A percentile compares a stretch with the other conserved stretches of the same genome.
These are phyloP conservation scores for Gastrolobium bilobum DNA, from an alignment of 306 rosid genomes.

Conservation along the genomic window DNA sequence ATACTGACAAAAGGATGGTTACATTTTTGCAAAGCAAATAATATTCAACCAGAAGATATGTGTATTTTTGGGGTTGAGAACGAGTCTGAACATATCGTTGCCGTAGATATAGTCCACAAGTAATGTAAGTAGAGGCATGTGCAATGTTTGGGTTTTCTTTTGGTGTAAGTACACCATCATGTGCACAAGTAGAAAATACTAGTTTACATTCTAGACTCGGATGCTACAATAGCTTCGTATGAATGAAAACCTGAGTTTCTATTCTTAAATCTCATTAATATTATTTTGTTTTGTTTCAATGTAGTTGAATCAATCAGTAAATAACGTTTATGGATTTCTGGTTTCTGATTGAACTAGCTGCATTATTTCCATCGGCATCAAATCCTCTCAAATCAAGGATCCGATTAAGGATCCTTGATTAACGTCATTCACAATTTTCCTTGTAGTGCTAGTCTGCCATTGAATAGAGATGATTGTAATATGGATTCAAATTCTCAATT, in stretches of 20 bases:
- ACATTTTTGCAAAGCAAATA: constrained; percentile 58
- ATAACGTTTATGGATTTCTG: too few relatives aligned
- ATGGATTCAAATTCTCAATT: not conserved
- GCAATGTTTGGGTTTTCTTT: constrained; percentile 10
- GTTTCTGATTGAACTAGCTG: too few relatives aligned
- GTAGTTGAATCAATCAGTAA: too few relatives aligned
- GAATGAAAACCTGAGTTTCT: constrained; percentile 2
- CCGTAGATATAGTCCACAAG: constrained; percentile 44
- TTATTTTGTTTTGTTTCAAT: too few relatives aligned
- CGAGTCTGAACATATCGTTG: constrained; percentile 31
- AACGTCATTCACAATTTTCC: not conserved
- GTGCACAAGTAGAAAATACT: not conserved
- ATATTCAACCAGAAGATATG: constrained; percentile 57
- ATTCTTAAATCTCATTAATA: not conserved
- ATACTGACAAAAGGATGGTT: constrained; percentile 64
- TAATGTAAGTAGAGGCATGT: constrained; percentile 14
- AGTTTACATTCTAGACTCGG: not conserved
- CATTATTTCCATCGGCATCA: not conserved
- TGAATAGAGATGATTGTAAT: not conserved
- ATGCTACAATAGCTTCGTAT: not conserved
- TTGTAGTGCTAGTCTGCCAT: constrained; percentile 8
- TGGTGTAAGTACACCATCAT: not conserved
- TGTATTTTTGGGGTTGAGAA: constrained; percentile 54
- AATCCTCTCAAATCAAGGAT: not conserved
- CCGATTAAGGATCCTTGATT: not conserved